Percentiles rank a stretch among this genome's conserved stretches.
Conservation (phyloP, 768 basidiomycete genomes). For the Lactifluus pinguis region DNA sequence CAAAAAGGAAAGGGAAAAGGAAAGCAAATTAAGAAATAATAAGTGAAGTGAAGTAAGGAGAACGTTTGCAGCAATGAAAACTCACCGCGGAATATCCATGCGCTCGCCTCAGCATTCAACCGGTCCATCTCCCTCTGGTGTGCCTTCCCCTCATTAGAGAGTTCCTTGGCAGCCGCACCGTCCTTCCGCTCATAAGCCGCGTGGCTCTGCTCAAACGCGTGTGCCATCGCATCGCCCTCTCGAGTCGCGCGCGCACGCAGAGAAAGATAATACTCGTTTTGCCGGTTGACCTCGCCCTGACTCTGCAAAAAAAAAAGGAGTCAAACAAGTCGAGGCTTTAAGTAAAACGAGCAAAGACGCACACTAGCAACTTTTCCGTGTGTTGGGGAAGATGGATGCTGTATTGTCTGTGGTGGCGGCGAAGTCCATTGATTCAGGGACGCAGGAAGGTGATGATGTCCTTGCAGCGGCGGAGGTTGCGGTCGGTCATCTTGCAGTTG, state of each 20-base stretch:
- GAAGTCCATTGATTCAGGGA: neutral
- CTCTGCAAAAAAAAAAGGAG: constrained; percentile 28
- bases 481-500: neutral
- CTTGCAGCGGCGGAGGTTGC: constrained; percentile 20
- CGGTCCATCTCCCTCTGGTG: constrained; percentile 72
- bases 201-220: constrained; percentile 61
- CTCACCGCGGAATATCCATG: constrained; percentile 80
- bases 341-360: neutral
- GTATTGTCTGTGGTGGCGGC: neutral
- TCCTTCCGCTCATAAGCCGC: constrained; percentile 66
- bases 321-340: too few relatives aligned
- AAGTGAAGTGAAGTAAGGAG: too few relatives aligned
- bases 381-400: neutral
- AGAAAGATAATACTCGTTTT: constrained; percentile 56
- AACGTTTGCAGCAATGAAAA: neutral
- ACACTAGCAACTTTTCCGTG: constrained; percentile 12
- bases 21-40: neutral
- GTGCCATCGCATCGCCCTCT: constrained; percentile 74
- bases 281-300: constrained; percentile 54
- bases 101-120: constrained; percentile 71
- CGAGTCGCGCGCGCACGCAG: constrained; percentile 69
- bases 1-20: neutral
- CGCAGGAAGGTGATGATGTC: constrained; percentile 14
- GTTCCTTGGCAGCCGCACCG: constrained; percentile 70
- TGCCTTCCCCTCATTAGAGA: constrained; percentile 71